Evolutionary conservation across 2,329 filamentous ascomycete genomes (phyloP).

Genomic region (Epichloe elymi): DNA sequence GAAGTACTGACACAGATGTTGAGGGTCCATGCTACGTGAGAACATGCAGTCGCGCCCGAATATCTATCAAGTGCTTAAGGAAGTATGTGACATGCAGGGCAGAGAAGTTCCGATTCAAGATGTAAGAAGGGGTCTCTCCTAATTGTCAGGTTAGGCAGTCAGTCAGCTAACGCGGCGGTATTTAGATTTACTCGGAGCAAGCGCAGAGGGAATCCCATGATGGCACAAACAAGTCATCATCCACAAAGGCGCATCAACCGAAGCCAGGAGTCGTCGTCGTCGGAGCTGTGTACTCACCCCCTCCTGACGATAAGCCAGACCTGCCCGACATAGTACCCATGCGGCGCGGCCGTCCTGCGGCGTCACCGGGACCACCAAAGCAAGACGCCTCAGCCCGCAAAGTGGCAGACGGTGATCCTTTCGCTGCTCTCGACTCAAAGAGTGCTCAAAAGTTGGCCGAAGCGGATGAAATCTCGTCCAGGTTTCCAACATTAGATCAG

Average conservation of each 20-base stretch:
- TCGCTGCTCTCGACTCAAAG: constrained; percentile 71
- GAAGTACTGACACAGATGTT: not conserved
- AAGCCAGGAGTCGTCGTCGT: constrained; percentile 44
- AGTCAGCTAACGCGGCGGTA: constrained; percentile 4
- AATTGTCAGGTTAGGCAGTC: not conserved
- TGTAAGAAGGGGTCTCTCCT: constrained; percentile 39
- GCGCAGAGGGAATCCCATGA: constrained; percentile 49
- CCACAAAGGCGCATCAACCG: constrained; percentile 39
- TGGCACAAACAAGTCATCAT: constrained; percentile 13
- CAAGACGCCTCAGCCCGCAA: constrained; percentile 50
- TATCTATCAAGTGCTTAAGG: constrained; percentile 83
- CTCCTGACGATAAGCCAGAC: constrained; percentile 52
- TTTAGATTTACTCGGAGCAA: constrained; percentile 57
- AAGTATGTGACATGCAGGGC: constrained; percentile 81
- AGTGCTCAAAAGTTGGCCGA: constrained; percentile 28
- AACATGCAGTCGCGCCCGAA: constrained; percentile 68
- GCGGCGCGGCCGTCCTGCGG: constrained; percentile 61
- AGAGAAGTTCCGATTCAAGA: constrained; percentile 79
- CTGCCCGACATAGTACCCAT: constrained; percentile 90
- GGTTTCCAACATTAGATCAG: constrained; percentile 85
- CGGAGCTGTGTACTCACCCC: constrained; percentile 71
- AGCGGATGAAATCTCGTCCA: constrained; percentile 67
- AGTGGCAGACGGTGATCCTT: constrained; percentile 66
- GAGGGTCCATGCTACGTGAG: constrained; percentile 83
- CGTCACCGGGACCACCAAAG: constrained; percentile 25